A percentile compares a stretch with the other conserved stretches of the same genome.
Evolutionary conservation across 2,329 filamentous ascomycete species (phyloP).

Genomic region (Leptographium flavum): DNA sequence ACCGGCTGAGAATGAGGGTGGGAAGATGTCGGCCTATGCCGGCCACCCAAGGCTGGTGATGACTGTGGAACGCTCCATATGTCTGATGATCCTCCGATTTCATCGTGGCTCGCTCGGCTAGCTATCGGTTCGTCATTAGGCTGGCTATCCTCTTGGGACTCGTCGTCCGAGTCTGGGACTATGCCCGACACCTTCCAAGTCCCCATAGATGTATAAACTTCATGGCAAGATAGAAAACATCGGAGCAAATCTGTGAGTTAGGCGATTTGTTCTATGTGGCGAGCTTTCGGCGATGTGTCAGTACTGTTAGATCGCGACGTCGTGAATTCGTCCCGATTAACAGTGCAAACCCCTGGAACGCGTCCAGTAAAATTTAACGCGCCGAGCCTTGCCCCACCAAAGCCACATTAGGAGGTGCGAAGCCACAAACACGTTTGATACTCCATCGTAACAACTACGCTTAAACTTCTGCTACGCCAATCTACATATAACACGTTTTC

Average conservation of each 20-base stretch:
- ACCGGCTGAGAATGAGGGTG: background rate
- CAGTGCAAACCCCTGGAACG: background rate
- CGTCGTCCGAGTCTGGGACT: conserved; percentile 30
- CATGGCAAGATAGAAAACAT: conserved; percentile 14
- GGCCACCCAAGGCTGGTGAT: background rate
- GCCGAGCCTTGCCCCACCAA: background rate
- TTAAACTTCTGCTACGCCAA: background rate
- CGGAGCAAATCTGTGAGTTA: background rate
- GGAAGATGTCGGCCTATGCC: background rate
- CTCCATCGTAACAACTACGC: too few relatives aligned
- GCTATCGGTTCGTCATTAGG: background rate
- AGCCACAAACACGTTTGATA: background rate
- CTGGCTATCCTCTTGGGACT: conserved; percentile 10
- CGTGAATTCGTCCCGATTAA: background rate
- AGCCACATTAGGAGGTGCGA: background rate
- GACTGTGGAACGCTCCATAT: background rate
- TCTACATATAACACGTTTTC: background rate
- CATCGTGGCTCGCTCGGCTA: background rate
- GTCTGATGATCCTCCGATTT: background rate
- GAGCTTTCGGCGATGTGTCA: too few relatives aligned
- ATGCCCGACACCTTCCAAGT: conserved; percentile 29
- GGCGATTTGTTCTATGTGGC: background rate
- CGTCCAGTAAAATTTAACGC: background rate
- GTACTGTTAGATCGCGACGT: too few relatives aligned
- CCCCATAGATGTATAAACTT: conserved; percentile 20